Evolutionary conservation across 495 filamentous ascomycete species (phyloP), one percentile per base, ranked within the genome.

Genomic region (Lepraria neglecta): DNA sequence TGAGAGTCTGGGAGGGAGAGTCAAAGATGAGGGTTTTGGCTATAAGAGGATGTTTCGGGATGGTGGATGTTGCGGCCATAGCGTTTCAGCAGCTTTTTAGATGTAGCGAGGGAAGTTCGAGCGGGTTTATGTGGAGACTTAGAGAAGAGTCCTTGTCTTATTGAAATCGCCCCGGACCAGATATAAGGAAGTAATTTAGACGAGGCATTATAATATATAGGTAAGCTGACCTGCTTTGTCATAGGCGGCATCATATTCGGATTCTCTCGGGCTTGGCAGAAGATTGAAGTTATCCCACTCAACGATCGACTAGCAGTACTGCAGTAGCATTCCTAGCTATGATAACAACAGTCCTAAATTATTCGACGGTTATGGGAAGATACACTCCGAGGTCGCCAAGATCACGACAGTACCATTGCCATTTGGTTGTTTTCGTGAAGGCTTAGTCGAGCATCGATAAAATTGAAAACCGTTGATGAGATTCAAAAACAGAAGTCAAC

Each of bases 21-120:
- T 40, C 66, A 47, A 61, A 63, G 44, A 65, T 48, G 58, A 71
- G 61, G 40, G 74, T 28, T 31, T 64, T 50, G 30, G 48, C 33
- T 4, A 42, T 63, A 11, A 51, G 35, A 38, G 35, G 35, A 38
- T 38, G 7, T 38, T 38, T 12, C 15, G 55, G 35, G 50, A n/a
- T 35, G 28, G 50, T 33, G 3, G 50, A 35, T 53, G 50, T 14
- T 28, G 48, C 17, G 24, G 24, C 24, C 48, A 52, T 52, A 38
- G 12, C 6, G 35, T 6, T 38, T 6, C 35, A 31, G 48, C 12
- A 30, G 24, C n/a, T 30, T 33, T 15, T 3, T 53, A 6, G 11
- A 33, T 17, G 12, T 35, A 17, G 28, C 33, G 24, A 6, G 24
- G 28, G 14, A 53, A 1, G 6, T 33, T 53, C 28, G 28, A 53